phyloP scores from a whole-genome alignment of 2,329 filamentous ascomycete genomes.

The Exophiala dermatitidis region DNA sequence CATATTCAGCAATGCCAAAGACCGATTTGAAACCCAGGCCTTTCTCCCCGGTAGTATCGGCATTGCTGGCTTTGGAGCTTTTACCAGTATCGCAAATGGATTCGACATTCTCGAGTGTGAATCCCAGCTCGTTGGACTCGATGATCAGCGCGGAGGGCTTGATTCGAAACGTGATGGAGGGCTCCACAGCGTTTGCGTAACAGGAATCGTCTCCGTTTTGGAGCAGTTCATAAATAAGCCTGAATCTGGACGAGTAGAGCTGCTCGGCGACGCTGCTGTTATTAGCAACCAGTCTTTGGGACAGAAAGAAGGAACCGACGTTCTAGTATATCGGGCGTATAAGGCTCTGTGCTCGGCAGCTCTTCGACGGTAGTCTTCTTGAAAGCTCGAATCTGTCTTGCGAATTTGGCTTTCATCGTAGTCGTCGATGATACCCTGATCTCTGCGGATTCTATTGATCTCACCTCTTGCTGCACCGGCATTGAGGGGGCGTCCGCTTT shows the following conservation, averaged over 20 bases:
- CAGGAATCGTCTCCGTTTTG: slow-evolving; percentile 40
- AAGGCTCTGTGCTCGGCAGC: neutral
- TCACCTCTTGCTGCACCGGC: slow-evolving; percentile 3
- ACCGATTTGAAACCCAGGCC: slow-evolving; percentile 36
- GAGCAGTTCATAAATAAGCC: slow-evolving; percentile 17
- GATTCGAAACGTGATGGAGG: slow-evolving; percentile 13
- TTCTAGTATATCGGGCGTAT: slow-evolving; percentile 8
- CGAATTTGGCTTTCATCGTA: slow-evolving; percentile 9
- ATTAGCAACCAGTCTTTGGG: slow-evolving; percentile 1
- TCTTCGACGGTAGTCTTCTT: slow-evolving; percentile 9
- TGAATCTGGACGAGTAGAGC: slow-evolving; percentile 16
- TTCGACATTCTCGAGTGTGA: slow-evolving; percentile 32
- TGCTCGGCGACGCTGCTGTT: slow-evolving; percentile 12
- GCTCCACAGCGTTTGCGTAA: slow-evolving; percentile 4
- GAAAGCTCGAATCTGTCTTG: slow-evolving; percentile 3
- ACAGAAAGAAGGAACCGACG: slow-evolving; percentile 2
- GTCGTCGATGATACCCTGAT: slow-evolving; percentile 6
- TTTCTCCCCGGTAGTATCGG: slow-evolving; percentile 32
- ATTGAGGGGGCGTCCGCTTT: slow-evolving; percentile 4
- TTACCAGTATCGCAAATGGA: slow-evolving; percentile 36
- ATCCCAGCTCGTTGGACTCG: slow-evolving; percentile 38
- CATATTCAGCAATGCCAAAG: slow-evolving; percentile 30
- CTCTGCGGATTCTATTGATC: slow-evolving; percentile 7
- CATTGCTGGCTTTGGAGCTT: slow-evolving; percentile 32
- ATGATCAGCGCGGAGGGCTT: slow-evolving; percentile 7